Conservation (phyloP, 129 eudicot genomes). For the Deinandra increscens region DNA sequence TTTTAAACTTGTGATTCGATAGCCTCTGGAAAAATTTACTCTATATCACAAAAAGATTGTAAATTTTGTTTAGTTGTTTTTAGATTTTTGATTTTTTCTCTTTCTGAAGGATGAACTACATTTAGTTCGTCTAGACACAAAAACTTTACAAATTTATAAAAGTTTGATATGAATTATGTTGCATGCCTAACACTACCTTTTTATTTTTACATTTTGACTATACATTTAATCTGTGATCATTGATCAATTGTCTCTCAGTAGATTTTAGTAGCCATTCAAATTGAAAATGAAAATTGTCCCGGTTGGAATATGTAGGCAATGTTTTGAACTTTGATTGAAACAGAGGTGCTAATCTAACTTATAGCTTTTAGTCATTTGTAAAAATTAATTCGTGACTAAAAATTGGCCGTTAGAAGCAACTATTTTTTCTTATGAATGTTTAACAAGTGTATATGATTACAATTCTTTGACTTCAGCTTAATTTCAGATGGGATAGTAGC, state of each 20-base stretch:
- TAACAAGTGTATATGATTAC: neutral
- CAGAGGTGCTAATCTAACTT: slow-evolving; percentile 12
- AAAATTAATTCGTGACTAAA: neutral
- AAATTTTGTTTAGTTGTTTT: no score
- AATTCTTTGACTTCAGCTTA: slow-evolving; percentile 1
- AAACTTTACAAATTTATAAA: no score
- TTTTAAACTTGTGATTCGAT: neutral
- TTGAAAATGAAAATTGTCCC: neutral
- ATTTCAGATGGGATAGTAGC: neutral
- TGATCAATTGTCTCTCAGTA: neutral
- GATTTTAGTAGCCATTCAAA: neutral
- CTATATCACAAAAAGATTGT: no score
- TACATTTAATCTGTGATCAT: neutral
- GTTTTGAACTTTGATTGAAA: neutral
- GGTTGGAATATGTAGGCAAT: neutral
- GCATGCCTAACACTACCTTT: neutral
- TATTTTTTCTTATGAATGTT: neutral
- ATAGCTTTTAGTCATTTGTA: neutral
- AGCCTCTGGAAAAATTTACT: neutral
- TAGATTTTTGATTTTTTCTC: no score
- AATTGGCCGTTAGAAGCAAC: slow-evolving; percentile 14
- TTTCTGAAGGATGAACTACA: neutral
- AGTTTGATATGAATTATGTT: neutral
- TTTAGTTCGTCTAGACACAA: neutral
- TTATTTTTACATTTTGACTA: neutral